Evolutionary conservation across 192 early-diverging fungal species (phyloP), one percentile per base, ranked within the genome.

Genomic region (Linnemannia zychae): DNA sequence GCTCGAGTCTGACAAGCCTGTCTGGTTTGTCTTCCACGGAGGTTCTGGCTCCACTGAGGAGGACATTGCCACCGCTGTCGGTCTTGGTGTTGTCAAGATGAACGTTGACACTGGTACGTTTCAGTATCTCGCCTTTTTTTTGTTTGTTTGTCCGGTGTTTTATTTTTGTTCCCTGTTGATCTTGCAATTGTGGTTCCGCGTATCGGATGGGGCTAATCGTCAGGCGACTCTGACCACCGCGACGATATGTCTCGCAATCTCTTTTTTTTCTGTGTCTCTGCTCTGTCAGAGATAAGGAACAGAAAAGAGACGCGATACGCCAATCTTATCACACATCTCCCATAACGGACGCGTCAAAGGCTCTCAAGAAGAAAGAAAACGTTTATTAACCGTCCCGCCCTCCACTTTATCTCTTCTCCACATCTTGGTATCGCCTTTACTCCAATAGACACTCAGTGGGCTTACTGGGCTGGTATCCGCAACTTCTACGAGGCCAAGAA

Each of bases 11-110:
- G 87, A 91, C 79, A 94, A 95, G 84, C 97, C 97, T 38, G 94
- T 98, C 71, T 95, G 89, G 90, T 97, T 98, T 76, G 97, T 98
- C 67, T 98, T 98, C 96, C 97, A 98, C 91, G 97, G 97, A 87
- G 97, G 97, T 76, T 97, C 96, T 34, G 97, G 97, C 72, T 95
- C 94, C 34, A 91, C 92, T 74, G 86, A 90, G 71, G 76, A 93
- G 17, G 96, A 97, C 87, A 97, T 97, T 87, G 82, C 92, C 87
- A 93, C 93, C 31, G 96, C 96, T 67, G 95, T 97, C 50, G 44
- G 68, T 65, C 83, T 93, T 88, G 96, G 97, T 86, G 97, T 98
- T 48, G 92, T 98, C 89, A 98, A 98, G 95, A 98, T 98, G 97
- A 98, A 98, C 93, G 96, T 98, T 90, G 97, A 98, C 86, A 98